These are phyloP conservation scores for Citrus maxima DNA, from an alignment of 345 rosid species.

Conservation along the genomic window DNA sequence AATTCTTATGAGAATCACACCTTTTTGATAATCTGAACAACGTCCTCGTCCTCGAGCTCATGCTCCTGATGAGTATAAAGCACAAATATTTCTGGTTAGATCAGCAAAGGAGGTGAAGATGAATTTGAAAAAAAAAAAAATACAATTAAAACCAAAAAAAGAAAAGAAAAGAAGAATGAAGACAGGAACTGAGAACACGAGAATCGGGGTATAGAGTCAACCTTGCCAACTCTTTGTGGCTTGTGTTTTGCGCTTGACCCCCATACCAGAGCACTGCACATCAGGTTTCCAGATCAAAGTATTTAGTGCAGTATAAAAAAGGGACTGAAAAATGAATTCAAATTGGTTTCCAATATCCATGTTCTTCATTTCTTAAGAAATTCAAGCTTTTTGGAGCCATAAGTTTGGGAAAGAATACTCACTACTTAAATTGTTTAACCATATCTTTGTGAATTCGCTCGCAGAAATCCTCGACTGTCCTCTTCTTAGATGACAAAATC, in stretches of 20 bases:
- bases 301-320: background rate
- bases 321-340: background rate
- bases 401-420: constrained; percentile 29
- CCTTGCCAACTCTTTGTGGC: constrained; percentile 99
- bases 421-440: constrained; percentile 93
- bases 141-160: background rate
- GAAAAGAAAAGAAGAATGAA: background rate
- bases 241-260: constrained; percentile 98
- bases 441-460: constrained; percentile 86
- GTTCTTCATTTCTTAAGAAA: background rate
- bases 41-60: constrained; percentile 98
- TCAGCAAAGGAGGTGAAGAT: background rate
- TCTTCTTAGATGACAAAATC: constrained; percentile 77
- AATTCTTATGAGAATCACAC: constrained; percentile 32
- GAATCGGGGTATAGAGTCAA: constrained; percentile 21
- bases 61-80: constrained; percentile 65
- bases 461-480: constrained; percentile 94
- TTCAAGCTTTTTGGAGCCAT: background rate
- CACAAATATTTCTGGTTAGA: background rate
- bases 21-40: constrained; percentile 93
- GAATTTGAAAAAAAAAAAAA: background rate
- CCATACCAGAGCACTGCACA: constrained; percentile 88
- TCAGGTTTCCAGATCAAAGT: constrained; percentile 14
- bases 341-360: background rate
- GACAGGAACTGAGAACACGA: background rate